A percentile compares a stretch with the other conserved stretches of the same genome.
phyloP scores from a whole-genome alignment of 2,329 filamentous ascomycete genomes.

The Penicillium hordei region DNA sequence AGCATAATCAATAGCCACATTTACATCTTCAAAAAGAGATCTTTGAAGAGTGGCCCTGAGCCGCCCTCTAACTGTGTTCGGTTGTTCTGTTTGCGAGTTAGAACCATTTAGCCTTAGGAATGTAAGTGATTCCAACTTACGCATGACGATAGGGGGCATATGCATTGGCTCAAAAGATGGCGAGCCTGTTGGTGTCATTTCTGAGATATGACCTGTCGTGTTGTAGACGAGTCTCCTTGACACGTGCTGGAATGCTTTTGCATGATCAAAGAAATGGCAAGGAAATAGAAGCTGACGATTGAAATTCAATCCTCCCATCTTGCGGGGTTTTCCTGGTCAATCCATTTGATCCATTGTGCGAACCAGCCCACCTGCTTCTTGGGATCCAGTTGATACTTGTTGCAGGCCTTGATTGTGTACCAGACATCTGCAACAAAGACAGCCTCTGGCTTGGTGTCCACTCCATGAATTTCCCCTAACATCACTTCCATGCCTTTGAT shows the following conservation, averaged over 20 bases:
- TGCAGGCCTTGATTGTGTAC: background rate
- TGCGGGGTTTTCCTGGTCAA: background rate
- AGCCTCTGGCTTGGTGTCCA: background rate
- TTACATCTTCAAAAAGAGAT: background rate
- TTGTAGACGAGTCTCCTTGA: background rate
- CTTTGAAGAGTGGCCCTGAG: background rate
- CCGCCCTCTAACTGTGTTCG: background rate
- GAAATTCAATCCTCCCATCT: background rate
- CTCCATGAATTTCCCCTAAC: background rate
- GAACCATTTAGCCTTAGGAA: background rate
- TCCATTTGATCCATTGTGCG: background rate
- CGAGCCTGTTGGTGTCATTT: background rate
- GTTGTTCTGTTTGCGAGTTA: background rate
- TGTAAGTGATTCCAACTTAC: background rate
- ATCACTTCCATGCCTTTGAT: background rate
- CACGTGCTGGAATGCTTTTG: background rate
- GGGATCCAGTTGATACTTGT: background rate
- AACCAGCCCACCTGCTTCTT: background rate
- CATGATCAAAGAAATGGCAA: background rate
- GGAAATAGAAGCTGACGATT: background rate
- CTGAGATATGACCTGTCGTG: background rate
- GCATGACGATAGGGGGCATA: background rate
- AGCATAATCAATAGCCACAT: background rate
- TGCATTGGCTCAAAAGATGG: background rate
- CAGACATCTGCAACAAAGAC: background rate